Percentiles rank a stretch among this genome's conserved stretches.
Evolutionary conservation across 768 basidiomycete species (phyloP).

Genomic region (Panaeolus papilionaceus): DNA sequence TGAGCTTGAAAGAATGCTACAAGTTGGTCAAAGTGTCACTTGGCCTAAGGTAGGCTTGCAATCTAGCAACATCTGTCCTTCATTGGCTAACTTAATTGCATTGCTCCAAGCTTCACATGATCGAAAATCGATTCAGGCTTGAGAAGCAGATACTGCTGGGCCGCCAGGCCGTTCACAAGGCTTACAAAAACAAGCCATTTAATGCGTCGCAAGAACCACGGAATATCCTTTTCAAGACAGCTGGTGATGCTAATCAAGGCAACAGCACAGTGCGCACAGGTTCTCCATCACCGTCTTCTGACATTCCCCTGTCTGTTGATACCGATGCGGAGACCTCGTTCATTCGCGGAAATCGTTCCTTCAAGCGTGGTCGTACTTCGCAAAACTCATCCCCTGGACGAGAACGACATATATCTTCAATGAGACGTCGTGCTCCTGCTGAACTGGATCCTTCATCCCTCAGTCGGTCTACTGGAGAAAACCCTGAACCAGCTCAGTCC

Average conservation of each 20-base stretch:
- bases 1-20: constrained; percentile 87
- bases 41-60: constrained; percentile 84
- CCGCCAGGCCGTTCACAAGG: constrained; percentile 70
- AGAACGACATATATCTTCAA: constrained; percentile 36
- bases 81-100: constrained; percentile 12
- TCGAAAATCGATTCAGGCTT: constrained; percentile 87
- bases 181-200: constrained; percentile 45
- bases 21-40: constrained; percentile 88
- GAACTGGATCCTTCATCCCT: constrained; percentile 35
- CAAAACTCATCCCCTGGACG: constrained; percentile 36
- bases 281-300: constrained; percentile 47
- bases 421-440: constrained; percentile 52
- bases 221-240: constrained; percentile 28
- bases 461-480: constrained; percentile 5
- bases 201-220: constrained; percentile 28
- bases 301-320: constrained; percentile 73
- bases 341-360: constrained; percentile 58
- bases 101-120: constrained; percentile 80
- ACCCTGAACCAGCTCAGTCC: constrained; percentile 27
- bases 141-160: constrained; percentile 85
- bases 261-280: constrained; percentile 22
- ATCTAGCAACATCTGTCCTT: not conserved
- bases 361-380: constrained; percentile 52
- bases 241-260: constrained; percentile 21
- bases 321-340: constrained; percentile 83